Evolutionary conservation across 176 grass and related monocot genomes (phyloP).

Genomic region (Poa pratensis): DNA sequence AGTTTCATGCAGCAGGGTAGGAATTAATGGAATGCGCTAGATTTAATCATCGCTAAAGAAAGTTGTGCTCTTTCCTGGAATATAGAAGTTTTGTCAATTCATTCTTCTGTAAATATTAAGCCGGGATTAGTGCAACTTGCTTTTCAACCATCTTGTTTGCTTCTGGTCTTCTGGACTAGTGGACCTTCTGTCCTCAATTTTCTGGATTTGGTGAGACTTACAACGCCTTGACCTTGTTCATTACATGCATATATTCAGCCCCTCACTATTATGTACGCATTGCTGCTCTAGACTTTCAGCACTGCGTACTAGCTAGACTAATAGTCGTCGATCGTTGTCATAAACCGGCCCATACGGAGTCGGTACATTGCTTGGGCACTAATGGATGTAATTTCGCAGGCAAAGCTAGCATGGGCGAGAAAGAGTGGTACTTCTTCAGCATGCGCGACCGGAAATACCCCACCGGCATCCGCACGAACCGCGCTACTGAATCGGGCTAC

Average conservation of each 20-base stretch:
- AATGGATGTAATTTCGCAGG: constrained; percentile 30
- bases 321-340: background rate
- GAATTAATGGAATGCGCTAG: background rate
- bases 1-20: background rate
- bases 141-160: constrained; percentile 1
- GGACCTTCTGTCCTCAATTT: background rate
- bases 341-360: background rate
- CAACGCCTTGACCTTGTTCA: background rate
- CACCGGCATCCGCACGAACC: constrained; percentile 73
- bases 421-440: constrained; percentile 91
- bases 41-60: too few species aligned
- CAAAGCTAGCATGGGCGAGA: constrained; percentile 91
- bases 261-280: background rate
- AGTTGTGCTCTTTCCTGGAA: background rate
- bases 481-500: constrained; percentile 79
- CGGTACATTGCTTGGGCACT: background rate
- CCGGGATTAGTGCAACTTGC: background rate
- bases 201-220: constrained; percentile 40
- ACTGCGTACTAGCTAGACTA: background rate
- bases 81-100: background rate
- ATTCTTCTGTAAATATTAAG: too few species aligned
- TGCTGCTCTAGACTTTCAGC: background rate
- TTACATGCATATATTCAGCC: background rate
- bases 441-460: constrained; percentile 84
- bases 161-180: background rate